These are phyloP conservation scores for Cucurbitaria berberidis DNA, from an alignment of 2,329 filamentous ascomycete species.

Conservation along the genomic window DNA sequence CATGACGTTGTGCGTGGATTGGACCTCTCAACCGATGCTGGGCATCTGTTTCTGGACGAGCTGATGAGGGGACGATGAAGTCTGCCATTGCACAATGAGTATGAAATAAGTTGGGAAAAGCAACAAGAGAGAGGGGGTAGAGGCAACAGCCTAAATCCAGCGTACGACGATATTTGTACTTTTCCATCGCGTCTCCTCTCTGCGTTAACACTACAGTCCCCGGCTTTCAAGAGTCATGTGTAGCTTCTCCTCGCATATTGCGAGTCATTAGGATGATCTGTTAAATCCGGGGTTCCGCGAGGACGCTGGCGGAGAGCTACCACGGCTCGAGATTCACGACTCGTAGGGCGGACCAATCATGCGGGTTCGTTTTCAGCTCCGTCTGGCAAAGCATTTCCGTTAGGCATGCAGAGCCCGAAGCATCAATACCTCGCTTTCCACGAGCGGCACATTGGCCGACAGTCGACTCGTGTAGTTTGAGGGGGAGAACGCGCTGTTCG, in stretches of 20 bases:
- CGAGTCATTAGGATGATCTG: conserved; percentile 12
- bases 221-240: conserved; percentile 11
- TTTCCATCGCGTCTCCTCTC: conserved; percentile 6
- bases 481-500: neutral
- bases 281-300: conserved; percentile 6
- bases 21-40: conserved; percentile 36
- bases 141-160: neutral
- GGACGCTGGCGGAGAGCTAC: neutral
- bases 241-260: neutral
- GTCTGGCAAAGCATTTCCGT: conserved; percentile 26
- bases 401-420: neutral
- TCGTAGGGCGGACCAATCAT: conserved; percentile 11
- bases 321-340: conserved; percentile 14
- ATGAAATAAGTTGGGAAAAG: neutral
- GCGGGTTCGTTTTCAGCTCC: conserved; percentile 1
- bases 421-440: neutral
- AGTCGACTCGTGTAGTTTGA: neutral
- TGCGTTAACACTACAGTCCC: neutral
- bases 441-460: neutral
- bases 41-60: conserved; percentile 30
- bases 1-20: conserved; percentile 46
- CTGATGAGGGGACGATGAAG: conserved; percentile 35
- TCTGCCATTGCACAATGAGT: conserved; percentile 17
- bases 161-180: neutral
- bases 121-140: neutral